Conservation (phyloP, 176 grass and related monocot genomes). For the Pontederia crassipes region DNA sequence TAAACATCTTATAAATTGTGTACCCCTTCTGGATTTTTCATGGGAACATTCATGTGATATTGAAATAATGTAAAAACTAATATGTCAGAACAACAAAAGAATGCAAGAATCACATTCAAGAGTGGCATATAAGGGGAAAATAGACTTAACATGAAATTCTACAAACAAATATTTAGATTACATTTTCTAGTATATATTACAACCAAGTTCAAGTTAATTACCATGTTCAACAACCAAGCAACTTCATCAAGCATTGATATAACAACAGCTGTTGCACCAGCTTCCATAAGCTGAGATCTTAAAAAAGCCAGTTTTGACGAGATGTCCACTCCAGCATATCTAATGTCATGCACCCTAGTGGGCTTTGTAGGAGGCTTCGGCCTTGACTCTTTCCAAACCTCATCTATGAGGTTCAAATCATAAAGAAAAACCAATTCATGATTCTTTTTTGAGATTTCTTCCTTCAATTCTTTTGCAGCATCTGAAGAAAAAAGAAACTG, state of each 20-base stretch:
- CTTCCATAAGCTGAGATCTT: slow-evolving; percentile 68
- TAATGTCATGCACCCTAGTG: slow-evolving; percentile 82
- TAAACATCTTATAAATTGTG: too few species aligned
- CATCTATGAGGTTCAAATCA: slow-evolving; percentile 77
- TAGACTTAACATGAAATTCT: too few species aligned
- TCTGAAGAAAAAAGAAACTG: slow-evolving; percentile 98
- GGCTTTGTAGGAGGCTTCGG: slow-evolving; percentile 44
- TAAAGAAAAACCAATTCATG: slow-evolving; percentile 66
- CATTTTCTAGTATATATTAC: slow-evolving; percentile 1
- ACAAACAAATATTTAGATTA: too few species aligned
- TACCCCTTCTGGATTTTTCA: too few species aligned
- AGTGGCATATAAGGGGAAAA: too few species aligned
- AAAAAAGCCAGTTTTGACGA: slow-evolving; percentile 61
- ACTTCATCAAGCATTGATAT: slow-evolving; percentile 98
- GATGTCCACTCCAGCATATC: slow-evolving; percentile 83
- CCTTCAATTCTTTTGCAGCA: slow-evolving; percentile 80
- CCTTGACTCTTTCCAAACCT: slow-evolving; percentile 72
- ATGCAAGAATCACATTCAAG: too few species aligned
- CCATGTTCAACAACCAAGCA: slow-evolving; percentile 95
- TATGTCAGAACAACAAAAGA: too few species aligned
- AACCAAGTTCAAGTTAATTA: slow-evolving; percentile 31
- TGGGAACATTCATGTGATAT: too few species aligned
- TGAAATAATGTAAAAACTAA: too few species aligned
- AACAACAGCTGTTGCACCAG: slow-evolving; percentile 49
- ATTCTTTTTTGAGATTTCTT: slow-evolving; percentile 68